A percentile compares a stretch with the other conserved stretches of the same genome.
phyloP scores from a whole-genome alignment of 495 filamentous ascomycete species.

The Pseudotulostoma volvatum region DNA sequence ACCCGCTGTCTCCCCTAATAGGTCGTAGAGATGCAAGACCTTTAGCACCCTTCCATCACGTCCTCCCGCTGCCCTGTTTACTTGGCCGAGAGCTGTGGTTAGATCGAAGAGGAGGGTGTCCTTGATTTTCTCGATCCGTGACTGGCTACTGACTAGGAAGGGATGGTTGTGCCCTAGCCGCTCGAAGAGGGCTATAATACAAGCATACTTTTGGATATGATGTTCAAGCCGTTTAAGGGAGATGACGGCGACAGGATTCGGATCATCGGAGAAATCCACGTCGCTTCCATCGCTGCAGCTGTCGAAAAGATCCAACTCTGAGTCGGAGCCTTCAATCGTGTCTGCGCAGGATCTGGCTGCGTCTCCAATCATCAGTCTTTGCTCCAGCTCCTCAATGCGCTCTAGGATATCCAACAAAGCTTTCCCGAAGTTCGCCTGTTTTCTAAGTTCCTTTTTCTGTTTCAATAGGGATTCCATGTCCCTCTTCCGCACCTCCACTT shows the following conservation, averaged over 20 bases:
- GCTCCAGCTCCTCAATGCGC: constrained; percentile 59
- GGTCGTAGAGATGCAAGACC: constrained; percentile 59
- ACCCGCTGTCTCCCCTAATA: constrained; percentile 57
- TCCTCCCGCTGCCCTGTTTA: constrained; percentile 33
- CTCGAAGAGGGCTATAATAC: constrained; percentile 32
- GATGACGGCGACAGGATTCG: constrained; percentile 20
- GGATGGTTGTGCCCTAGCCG: constrained; percentile 45
- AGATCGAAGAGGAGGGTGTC: constrained; percentile 77
- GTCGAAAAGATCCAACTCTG: constrained; percentile 22
- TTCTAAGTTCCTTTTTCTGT: constrained; percentile 35
- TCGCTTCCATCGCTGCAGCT: constrained; percentile 41
- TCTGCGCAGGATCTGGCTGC: constrained; percentile 2
- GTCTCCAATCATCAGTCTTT: constrained; percentile 40
- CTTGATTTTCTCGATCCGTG: constrained; percentile 41
- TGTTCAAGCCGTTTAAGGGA: constrained; percentile 36
- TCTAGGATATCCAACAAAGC: constrained; percentile 55
- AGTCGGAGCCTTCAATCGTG: constrained; percentile 14
- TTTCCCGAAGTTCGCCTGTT: constrained; percentile 41
- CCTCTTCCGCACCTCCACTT: constrained; percentile 32
- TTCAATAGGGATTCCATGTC: constrained; percentile 39
- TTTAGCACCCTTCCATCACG: constrained; percentile 46
- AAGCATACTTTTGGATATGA: constrained; percentile 41
- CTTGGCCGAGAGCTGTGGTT: constrained; percentile 59
- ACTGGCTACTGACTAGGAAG: constrained; percentile 42
- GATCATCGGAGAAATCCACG: constrained; percentile 29